Percentiles rank a stretch among this genome's conserved stretches.
Conservation (phyloP, 2,329 filamentous ascomycete genomes). For the Verticillium tricorpus region DNA sequence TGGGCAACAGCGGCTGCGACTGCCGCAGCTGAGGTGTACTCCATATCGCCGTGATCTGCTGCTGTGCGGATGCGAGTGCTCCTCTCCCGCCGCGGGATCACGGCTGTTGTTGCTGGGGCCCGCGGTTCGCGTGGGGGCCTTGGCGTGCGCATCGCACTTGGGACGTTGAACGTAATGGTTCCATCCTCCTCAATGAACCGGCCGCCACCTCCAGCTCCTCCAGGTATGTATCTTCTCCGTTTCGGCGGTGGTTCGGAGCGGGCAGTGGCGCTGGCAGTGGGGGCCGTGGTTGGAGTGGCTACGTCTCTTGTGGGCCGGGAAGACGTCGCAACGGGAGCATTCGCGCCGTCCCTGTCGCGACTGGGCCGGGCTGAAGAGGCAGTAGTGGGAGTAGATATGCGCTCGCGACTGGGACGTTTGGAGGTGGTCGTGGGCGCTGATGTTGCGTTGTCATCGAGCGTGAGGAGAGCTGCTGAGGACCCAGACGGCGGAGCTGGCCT, state of each 20-base stretch:
- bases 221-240: slow-evolving; percentile 75
- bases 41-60: slow-evolving; percentile 56
- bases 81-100: slow-evolving; percentile 51
- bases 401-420: slow-evolving; percentile 2
- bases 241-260: slow-evolving; percentile 61
- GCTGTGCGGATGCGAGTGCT: slow-evolving; percentile 52
- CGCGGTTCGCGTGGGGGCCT: slow-evolving; percentile 24
- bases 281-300: slow-evolving; percentile 16
- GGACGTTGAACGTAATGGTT: slow-evolving; percentile 46
- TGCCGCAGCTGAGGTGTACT: slow-evolving; percentile 83
- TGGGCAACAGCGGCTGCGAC: slow-evolving; percentile 84
- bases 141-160: slow-evolving; percentile 17
- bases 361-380: neutral
- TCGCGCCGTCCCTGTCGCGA: neutral
- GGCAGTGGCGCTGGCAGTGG: slow-evolving; percentile 13
- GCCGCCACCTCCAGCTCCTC: slow-evolving; percentile 80
- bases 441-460: neutral
- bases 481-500: slow-evolving; percentile 31
- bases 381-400: slow-evolving; percentile 1
- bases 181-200: slow-evolving; percentile 74
- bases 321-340: slow-evolving; percentile 18
- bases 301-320: slow-evolving; percentile 30
- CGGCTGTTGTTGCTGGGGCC: slow-evolving; percentile 14
- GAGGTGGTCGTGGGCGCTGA: neutral
- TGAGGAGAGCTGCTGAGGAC: neutral